Percentiles rank a stretch among this genome's conserved stretches.
Evolutionary conservation across 192 early-diverging fungal genomes (phyloP).

Genomic region (Backusella tuberculispora): DNA sequence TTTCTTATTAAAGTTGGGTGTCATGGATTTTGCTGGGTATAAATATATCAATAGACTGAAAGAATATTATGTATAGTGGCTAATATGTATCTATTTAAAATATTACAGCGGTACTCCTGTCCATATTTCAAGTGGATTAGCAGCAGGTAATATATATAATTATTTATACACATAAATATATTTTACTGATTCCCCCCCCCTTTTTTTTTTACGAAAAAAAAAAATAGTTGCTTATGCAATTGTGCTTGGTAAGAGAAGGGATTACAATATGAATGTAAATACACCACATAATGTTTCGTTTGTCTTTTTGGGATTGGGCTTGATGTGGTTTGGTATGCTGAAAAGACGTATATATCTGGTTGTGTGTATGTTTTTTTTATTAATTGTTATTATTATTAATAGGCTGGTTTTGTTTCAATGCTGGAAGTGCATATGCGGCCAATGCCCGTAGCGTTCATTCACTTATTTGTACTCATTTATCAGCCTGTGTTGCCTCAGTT

Average conservation of each 20-base stretch:
- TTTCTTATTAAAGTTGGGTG: conserved; percentile 74
- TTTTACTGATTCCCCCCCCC: not conserved
- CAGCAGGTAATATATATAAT: conserved; percentile 43
- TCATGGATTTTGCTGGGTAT: conserved; percentile 81
- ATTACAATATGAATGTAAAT: conserved; percentile 67
- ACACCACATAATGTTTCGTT: conserved; percentile 81
- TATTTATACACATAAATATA: not conserved
- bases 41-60: not conserved
- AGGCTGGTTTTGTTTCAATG: conserved; percentile 92
- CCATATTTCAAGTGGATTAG: conserved; percentile 78
- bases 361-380: conserved; percentile 11
- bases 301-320: conserved; percentile 78
- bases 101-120: conserved; percentile 73
- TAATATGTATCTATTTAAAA: not conserved
- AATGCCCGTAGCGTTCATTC: conserved; percentile 76
- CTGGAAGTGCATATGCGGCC: conserved; percentile 68
- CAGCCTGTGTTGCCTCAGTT: conserved; percentile 68
- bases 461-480: conserved; percentile 76
- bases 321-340: conserved; percentile 86
- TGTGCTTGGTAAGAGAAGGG: conserved; percentile 78
- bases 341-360: not conserved
- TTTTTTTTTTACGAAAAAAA: not conserved
- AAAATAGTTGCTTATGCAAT: conserved; percentile 70
- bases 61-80: not conserved
- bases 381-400: conserved; percentile 48